Base-by-base conservation (phyloP, 2,329 filamentous ascomycete species). In the Phialocephala sp. region DNA sequence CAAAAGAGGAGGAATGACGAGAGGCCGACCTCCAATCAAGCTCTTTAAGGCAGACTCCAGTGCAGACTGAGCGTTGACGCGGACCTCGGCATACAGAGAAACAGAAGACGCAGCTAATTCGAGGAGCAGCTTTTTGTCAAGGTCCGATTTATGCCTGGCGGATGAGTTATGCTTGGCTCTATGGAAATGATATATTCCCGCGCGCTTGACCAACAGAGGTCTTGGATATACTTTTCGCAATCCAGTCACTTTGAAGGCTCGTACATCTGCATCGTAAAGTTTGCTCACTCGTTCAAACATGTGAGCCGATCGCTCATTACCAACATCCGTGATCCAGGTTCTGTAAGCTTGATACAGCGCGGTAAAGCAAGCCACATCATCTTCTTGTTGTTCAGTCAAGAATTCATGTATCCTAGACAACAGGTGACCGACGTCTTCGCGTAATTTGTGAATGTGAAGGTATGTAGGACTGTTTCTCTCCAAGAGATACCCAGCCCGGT, bases 241-340 rank as follows among this genome's bases (percentile, higher is more conserved):
- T 4, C 95, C 95, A 70, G 91, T 97, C 75, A 97, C 92, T 79
- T 97, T 97, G 83, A 97, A 99, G 0, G 94, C 91, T 27, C 92
- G 88, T 66, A 94, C 91, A 73, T 99, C 95, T 6, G 92, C 90
- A 72, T 90, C 89, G 76, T 97, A 91, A 0, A 99, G 85, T 61
- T 93, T 87, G 4, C 91, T 87, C 15, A 98, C 89, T 22, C 95
- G 86, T 76, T 99, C 95, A 11, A 98, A 83, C 1, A 96, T 92
- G 76, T 97, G 95, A 0, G 95, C 94, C 20, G 94, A 97, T 66
- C 94, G 87, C 79, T 99, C 95, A 66, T 97, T 96, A 20, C 96
- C 95, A 47, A 99, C 94, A 74, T 99, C 95, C 1, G 97, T 93
- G 73, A 99, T 98, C 93, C 94, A 99, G 9, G 92, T 95, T 52